Base-by-base conservation (phyloP, 345 rosid genomes). In the Linum tenue region DNA sequence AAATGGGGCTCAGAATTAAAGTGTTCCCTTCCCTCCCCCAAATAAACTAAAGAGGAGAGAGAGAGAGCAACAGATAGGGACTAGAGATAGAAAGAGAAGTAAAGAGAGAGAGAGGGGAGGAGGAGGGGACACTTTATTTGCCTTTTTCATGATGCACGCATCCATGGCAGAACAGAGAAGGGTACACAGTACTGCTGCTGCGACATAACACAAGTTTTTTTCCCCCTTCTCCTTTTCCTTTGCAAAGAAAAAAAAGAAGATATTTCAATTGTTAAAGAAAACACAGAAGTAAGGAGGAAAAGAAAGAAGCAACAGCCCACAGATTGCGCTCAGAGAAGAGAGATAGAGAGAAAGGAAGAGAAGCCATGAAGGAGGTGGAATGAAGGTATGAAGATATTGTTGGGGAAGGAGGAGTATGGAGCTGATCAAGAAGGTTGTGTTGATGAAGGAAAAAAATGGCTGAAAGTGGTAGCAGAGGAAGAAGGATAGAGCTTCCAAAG, bases 121-220 rank as follows among this genome's bases (percentile, higher is more conserved):
- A 62, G 55, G 70, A 39, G 64, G 40, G 74, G 56, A 48, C 67
- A 66, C 74, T 78, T 75, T 71, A 71, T 62, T 76, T 69, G 36
- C 73, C 78, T 77, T 82, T 82, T 82, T 77, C 63, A 79, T 71
- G 82, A 77, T 82, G 75, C 78, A 82, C 86, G 86, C 83, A 79
- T 77, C 80, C 81, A 67, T 75, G 78, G 78, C 77, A 73, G 76
- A 71, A 71, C 73, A 71, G 66, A 65, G 68, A 73, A 39, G 60
- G 74, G 56, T 72, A 69, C 76, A 75, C 67, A 59, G 60, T 61
- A 56, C 79, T 74, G 71, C 31, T 22, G 31, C 72, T 68, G 51
- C 67, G 67, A 53, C 69, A 61, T 56, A 73, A 42, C 68, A 63
- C 62, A 60, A 50, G 69, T 48, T 48, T 48, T 48, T 15, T 48